These are phyloP conservation scores for Singerocomus inundabilis DNA, from an alignment of 1,284 basidiomycete genomes.

Conservation along the genomic window DNA sequence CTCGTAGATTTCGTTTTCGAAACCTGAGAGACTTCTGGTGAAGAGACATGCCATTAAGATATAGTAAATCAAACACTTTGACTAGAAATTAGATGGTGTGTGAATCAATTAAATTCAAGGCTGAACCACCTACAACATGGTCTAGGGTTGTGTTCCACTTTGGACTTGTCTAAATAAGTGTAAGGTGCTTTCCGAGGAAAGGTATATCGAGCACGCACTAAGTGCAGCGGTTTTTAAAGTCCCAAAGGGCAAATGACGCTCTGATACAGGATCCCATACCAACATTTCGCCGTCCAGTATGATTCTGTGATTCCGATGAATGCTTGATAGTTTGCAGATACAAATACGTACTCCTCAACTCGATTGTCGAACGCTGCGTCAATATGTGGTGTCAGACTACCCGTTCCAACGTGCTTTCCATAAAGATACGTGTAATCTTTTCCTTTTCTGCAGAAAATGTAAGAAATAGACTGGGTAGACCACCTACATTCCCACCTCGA, in stretches of 20 bases:
- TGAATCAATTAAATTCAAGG: background rate
- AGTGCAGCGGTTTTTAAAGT: conserved; percentile 87
- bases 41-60: conserved; percentile 75
- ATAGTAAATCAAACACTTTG: conserved; percentile 92
- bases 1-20: conserved; percentile 67
- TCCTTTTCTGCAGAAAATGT: conserved; percentile 62
- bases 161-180: conserved; percentile 55
- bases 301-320: conserved; percentile 50
- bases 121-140: conserved; percentile 76
- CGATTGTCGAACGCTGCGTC: conserved; percentile 69
- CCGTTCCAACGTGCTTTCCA: conserved; percentile 74
- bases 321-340: background rate
- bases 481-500: conserved; percentile 59
- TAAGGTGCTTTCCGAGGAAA: conserved; percentile 6
- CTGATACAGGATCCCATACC: conserved; percentile 89
- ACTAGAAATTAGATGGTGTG: conserved; percentile 46
- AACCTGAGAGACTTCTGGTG: conserved; percentile 60
- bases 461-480: background rate
- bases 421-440: conserved; percentile 94
- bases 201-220: conserved; percentile 43
- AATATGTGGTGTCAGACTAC: conserved; percentile 86
- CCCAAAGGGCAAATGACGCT: conserved; percentile 87
- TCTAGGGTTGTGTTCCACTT: conserved; percentile 69
- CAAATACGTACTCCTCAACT: conserved; percentile 69
- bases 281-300: conserved; percentile 97